These are phyloP conservation scores for Multifurca ochricompacta DNA, from an alignment of 768 basidiomycete species.

Conservation along the genomic window DNA sequence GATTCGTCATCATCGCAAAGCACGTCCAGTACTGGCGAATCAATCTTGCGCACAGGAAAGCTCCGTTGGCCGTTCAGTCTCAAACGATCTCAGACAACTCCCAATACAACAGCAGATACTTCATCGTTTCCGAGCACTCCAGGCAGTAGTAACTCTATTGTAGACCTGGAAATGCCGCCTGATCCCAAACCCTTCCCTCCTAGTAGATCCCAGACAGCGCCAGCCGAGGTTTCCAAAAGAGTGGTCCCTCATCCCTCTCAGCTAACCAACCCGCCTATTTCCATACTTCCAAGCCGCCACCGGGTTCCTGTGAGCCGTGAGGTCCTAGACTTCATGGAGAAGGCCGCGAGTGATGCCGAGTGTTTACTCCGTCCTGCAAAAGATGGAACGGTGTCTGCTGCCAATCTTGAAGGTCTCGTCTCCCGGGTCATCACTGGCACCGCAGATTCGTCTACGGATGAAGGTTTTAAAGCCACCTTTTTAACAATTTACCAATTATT, in stretches of 20 bases:
- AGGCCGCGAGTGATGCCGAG: slow-evolving; percentile 1
- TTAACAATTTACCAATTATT: slow-evolving; percentile 11
- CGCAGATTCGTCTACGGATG: not conserved
- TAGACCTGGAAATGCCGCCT: not conserved
- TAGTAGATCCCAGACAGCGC: not conserved
- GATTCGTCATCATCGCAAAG: not conserved
- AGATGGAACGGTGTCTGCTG: slow-evolving; percentile 9
- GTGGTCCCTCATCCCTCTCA: not conserved
- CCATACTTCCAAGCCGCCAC: not conserved
- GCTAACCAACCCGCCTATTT: not conserved
- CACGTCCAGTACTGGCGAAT: not conserved
- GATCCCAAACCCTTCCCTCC: not conserved
- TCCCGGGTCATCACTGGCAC: not conserved
- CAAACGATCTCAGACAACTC: not conserved
- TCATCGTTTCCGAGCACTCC: not conserved
- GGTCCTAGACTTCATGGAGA: not conserved
- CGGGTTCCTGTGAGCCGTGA: not conserved
- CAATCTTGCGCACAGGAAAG: not conserved
- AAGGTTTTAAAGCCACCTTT: not conserved
- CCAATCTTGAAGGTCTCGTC: slow-evolving; percentile 14
- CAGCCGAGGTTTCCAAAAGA: not conserved
- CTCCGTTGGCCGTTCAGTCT: not conserved
- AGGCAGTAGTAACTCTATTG: not conserved
- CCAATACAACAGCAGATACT: not conserved
- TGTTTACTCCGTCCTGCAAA: not conserved